Evolutionary conservation across 768 basidiomycete genomes (phyloP), one percentile per base, ranked within the genome.

Genomic region (Pleurotus sapidus): DNA sequence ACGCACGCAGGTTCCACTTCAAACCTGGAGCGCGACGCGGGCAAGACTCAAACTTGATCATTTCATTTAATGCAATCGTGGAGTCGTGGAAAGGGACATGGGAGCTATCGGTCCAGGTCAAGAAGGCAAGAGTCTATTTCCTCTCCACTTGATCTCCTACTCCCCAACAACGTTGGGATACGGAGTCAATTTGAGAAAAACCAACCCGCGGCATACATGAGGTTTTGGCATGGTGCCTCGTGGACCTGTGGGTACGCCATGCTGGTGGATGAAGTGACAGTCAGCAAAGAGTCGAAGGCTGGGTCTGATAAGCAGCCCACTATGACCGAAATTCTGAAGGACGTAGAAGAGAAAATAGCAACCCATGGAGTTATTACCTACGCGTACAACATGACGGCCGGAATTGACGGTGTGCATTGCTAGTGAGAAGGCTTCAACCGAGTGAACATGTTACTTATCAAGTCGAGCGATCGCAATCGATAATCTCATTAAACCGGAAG

Each of bases 401-500:
- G 20, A 11, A 23, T 45, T 45, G 42, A 17, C 14, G 42, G 42
- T 45, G 42, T 45, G n/a, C 42, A 17, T 45, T 23, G 42, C 20
- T 34, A 11, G 8, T 34, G 30, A 7, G 30, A 34, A 34, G 30
- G 30, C 30, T 34, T 34, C 30, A 34, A 34, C 30, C 30, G 30
- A 8, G 11, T 34, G 30, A 34, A 34, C 30, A 45, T 50, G 49
- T 17, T 24, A 24, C 15, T 15, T 14, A 34, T 34, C 30, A 34
- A 20, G 15, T 27, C 17, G n/a, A 55, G 20, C 9, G 53, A 55
- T 55, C 53, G 53, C 37, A 18, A 57, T 56, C 43, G 56, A 57
- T 48, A 57, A 53, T 56, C 25, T 30, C 37, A 57, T 59, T 24
- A 57, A 56, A 23, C 39, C 56, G 50, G 42, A 43, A 53, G 37